Conservation (phyloP, 2,329 filamentous ascomycete species). For the Penicillium griseofulvum region DNA sequence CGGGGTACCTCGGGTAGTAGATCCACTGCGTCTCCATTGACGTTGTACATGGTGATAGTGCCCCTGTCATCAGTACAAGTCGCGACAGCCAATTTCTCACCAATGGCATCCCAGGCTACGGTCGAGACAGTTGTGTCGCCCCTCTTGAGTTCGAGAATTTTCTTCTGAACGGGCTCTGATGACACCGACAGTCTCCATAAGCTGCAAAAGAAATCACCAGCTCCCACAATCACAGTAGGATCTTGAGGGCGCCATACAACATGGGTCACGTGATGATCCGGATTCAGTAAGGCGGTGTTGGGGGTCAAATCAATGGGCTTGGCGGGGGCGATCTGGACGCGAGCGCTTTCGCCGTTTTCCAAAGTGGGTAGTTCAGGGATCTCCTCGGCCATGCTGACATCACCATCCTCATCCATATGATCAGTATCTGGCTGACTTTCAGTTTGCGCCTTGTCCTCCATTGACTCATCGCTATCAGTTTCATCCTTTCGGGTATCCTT, state of each 20-base stretch:
- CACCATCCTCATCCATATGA: conserved; percentile 45
- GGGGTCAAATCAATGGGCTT: conserved; percentile 48
- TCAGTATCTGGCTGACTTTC: conserved; percentile 26
- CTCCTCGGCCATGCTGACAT: conserved; percentile 41
- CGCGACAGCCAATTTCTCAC: conserved; percentile 47
- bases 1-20: conserved; percentile 46
- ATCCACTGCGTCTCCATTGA: conserved; percentile 44
- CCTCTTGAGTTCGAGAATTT: conserved; percentile 35
- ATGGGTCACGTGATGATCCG: conserved; percentile 42
- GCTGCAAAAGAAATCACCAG: conserved; percentile 46
- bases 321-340: conserved; percentile 49
- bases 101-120: conserved; percentile 47
- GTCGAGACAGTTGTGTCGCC: conserved; percentile 42
- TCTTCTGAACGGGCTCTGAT: conserved; percentile 32
- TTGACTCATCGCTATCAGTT: conserved; percentile 36
- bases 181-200: conserved; percentile 44
- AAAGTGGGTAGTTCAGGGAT: conserved; percentile 38
- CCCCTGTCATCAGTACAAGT: conserved; percentile 45
- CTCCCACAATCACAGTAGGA: conserved; percentile 41
- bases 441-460: conserved; percentile 41
- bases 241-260: conserved; percentile 47
- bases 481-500: conserved; percentile 39
- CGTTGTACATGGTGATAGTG: conserved; percentile 46
- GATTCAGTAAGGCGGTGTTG: conserved; percentile 44
- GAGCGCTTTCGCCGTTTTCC: conserved; percentile 46